Base-by-base conservation (phyloP, 1,284 basidiomycete species). In the Apiotrichum mycotoxinovorans region DNA sequence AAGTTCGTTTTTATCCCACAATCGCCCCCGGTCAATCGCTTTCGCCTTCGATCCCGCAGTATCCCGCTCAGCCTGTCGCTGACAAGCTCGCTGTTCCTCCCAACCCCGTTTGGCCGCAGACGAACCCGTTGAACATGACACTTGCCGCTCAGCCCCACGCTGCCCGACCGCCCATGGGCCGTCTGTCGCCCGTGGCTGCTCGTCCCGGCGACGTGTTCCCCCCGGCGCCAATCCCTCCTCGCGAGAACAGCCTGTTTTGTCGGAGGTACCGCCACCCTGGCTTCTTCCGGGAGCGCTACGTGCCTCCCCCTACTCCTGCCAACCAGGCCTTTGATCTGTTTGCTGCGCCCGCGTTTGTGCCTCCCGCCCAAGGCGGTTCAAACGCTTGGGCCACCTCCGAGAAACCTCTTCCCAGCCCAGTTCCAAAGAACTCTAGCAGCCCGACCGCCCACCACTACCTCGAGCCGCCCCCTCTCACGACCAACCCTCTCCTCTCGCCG, bases 211-310 rank as follows among this genome's bases (percentile, higher is more conserved):
- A 47, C 11, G 45, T 47, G 20, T 34, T 47, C 12, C 45, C 33
- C 30, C 12, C 30, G 26, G 45, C 14, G 4, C 33, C 30, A 7
- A 17, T 23, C 5, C 15, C 27, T 14, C 4, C 45, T 35, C 45
- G 45, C 14, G 45, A 20, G 30, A 27, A 35, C 30, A 34, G 27
- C 33, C 8, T 35, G 12, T n/a, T 47, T 3, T 3, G 4, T 11
- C 45, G 45, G 5, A 47, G 20, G 45, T 47, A 47, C 33, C 45
- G 45, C 33, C 18, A 47, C 33, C 45, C 45, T 23, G 45, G 45
- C 4, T 47, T 35, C 45, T 47, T 47, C 45, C 30, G 45, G 14
- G 45, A 47, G 45, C 45, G 45, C 45, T 47, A 47, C 45, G 45
- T 47, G 14, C 45, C 45, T 20, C 45, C 45, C 20, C 45, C 45